These are phyloP conservation scores for Podaxis sp. DNA, from an alignment of 768 basidiomycete species.

Conservation along the genomic window DNA sequence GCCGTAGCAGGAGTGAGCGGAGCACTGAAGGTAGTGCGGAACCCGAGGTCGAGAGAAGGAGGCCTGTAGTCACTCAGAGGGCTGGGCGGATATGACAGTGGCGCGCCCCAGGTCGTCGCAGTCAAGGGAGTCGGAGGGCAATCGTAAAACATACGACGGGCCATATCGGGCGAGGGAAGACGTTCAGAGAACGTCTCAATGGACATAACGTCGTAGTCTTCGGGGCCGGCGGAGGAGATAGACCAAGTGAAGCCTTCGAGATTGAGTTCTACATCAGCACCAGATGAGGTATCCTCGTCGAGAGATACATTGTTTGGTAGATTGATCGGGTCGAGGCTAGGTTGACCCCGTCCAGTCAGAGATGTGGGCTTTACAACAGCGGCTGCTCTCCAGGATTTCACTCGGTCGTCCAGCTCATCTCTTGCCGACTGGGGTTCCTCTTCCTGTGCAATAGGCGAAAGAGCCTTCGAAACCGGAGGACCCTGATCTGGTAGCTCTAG, in stretches of 20 bases:
- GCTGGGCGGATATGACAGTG: conserved; percentile 39
- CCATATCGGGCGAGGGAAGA: conserved; percentile 60
- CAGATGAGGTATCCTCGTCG: conserved; percentile 24
- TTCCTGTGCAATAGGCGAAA: conserved; percentile 66
- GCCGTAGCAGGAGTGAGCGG: conserved; percentile 15
- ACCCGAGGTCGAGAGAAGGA: conserved; percentile 39
- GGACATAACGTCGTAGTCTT: conserved; percentile 41
- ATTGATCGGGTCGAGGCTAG: conserved; percentile 50
- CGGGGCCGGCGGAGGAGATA: conserved; percentile 66
- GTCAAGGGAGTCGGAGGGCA: conserved; percentile 51
- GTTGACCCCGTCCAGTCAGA: conserved; percentile 48
- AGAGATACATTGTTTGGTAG: conserved; percentile 42
- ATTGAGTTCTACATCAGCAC: conserved; percentile 42
- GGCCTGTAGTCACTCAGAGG: conserved; percentile 33
- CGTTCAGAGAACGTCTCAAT: conserved; percentile 29
- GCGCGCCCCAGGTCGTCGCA: conserved; percentile 52
- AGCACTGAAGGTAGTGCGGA: conserved; percentile 23
- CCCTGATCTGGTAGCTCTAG: background rate
- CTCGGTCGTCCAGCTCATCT: conserved; percentile 51
- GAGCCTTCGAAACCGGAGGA: conserved; percentile 28
- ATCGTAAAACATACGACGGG: conserved; percentile 53
- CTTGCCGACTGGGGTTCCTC: conserved; percentile 56
- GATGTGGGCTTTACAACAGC: conserved; percentile 50
- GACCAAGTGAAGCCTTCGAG: conserved; percentile 73
- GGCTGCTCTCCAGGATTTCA: conserved; percentile 66